Conservation (phyloP, 2,329 filamentous ascomycete species). For the Corynespora cassiicola region DNA sequence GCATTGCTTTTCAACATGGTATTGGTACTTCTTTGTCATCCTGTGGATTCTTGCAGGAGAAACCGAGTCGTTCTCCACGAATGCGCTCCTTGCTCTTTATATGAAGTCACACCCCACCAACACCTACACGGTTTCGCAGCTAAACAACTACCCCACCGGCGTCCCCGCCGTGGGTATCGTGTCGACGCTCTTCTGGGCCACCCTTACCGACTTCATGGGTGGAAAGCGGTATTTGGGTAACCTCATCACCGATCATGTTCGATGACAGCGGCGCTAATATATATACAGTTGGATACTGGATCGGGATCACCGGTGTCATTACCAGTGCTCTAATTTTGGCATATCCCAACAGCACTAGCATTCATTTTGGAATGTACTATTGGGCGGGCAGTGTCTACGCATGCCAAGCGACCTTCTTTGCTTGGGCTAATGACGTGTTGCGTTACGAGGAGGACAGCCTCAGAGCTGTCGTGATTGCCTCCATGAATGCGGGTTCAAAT, state of each 20-base stretch:
- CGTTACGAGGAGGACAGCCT: constrained; percentile 68
- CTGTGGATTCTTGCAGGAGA: constrained; percentile 76
- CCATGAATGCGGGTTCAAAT: constrained; percentile 74
- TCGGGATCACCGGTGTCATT: constrained; percentile 67
- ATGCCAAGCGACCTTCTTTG: constrained; percentile 77
- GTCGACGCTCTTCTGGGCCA: constrained; percentile 72
- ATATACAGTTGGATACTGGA: constrained; percentile 60
- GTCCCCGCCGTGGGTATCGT: constrained; percentile 60
- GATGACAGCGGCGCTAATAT: constrained; percentile 25
- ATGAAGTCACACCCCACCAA: constrained; percentile 55
- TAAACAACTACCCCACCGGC: constrained; percentile 62
- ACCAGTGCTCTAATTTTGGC: constrained; percentile 69
- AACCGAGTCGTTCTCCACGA: constrained; percentile 73
- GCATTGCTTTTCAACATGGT: constrained; percentile 64
- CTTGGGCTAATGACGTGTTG: constrained; percentile 76
- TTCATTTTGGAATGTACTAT: constrained; percentile 72
- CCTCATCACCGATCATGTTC: too few species aligned
- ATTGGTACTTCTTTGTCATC: constrained; percentile 70
- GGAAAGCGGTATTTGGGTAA: constrained; percentile 67
- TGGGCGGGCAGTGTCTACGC: constrained; percentile 74
- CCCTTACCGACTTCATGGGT: constrained; percentile 68
- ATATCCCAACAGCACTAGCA: constrained; percentile 56
- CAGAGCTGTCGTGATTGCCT: constrained; percentile 71
- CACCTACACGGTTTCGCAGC: constrained; percentile 55
- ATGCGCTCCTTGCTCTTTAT: constrained; percentile 63